Evolutionary conservation across 1,284 basidiomycete genomes (phyloP), one percentile per base, ranked within the genome.

Genomic region (Pholiota adiposa): DNA sequence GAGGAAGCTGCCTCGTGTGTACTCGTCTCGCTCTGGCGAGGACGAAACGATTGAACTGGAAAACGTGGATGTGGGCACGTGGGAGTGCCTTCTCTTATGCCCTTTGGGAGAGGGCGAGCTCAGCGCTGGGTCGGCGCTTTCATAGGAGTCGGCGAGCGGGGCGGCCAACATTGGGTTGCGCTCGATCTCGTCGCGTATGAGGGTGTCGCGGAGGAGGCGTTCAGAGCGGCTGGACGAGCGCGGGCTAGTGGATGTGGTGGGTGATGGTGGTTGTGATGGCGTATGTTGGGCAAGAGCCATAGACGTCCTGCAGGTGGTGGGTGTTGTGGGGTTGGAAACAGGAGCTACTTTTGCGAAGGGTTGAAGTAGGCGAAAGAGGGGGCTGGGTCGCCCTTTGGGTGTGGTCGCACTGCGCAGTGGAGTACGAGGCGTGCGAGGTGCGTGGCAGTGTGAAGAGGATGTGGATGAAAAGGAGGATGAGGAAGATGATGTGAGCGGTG

Each of bases 141-240:
- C 41, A 46, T 52, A 41, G 51, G 61, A 31, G 43, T 62, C 16
- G 40, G 56, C 34, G 60, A 43, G 56, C 19, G 62, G 51, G 25
- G 61, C 40, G 36, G 54, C 4, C 14, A 50, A 49, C 12, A 23
- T 27, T 21, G 58, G 31, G 59, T 68, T 61, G 60, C 71, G 66
- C 34, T 72, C 67, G n/a, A 62, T 68, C 54, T 83, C 79, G 62
- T 84, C 85, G 54, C 77, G 78, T 58, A 82, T 75, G 40, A 88
- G 80, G 1, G 87, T 80, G 56, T 85, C 80, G 53, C 86, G 77
- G 38, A 88, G 77, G 36, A 88, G 79, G 18, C 79, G 79, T 66
- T 87, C 83, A 18, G 84, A 85, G 54, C 83, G 78, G 40, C 71
- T 71, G 12, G 66, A 60, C 4, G 69, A 63, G 40, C 67, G 58